phyloP scores from a whole-genome alignment of 2,329 filamentous ascomycete genomes.

The Tolypocladium inflatum region DNA sequence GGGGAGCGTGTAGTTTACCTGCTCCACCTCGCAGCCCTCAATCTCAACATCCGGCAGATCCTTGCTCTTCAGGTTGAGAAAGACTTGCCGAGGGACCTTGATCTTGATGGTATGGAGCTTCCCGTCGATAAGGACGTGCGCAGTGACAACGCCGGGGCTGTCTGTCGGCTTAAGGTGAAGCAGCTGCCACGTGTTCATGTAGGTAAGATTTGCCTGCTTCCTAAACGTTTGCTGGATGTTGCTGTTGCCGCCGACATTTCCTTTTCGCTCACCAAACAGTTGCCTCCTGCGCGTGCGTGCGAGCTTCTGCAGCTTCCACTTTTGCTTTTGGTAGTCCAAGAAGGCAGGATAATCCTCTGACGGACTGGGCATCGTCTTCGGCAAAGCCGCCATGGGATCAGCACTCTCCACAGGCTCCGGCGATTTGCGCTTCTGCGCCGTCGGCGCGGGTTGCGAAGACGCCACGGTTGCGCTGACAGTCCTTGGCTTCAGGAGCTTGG shows the following conservation, averaged over 20 bases:
- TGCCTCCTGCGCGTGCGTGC: slow-evolving; percentile 78
- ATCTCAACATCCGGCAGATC: slow-evolving; percentile 85
- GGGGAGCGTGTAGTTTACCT: slow-evolving; percentile 85
- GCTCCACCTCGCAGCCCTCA: slow-evolving; percentile 78
- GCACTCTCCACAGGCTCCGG: slow-evolving; percentile 56
- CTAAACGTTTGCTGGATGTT: slow-evolving; percentile 67
- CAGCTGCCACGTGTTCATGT: slow-evolving; percentile 91
- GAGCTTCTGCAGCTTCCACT: slow-evolving; percentile 97
- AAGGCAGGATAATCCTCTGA: slow-evolving; percentile 82
- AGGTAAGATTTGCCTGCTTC: slow-evolving; percentile 83
- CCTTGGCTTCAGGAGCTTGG: slow-evolving; percentile 57
- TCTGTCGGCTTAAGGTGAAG: slow-evolving; percentile 78
- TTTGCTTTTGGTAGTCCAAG: slow-evolving; percentile 90
- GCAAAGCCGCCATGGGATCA: slow-evolving; percentile 76
- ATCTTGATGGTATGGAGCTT: slow-evolving; percentile 85
- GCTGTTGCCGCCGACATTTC: slow-evolving; percentile 37
- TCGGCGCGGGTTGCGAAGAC: slow-evolving; percentile 41
- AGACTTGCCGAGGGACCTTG: slow-evolving; percentile 80
- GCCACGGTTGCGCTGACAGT: slow-evolving; percentile 43
- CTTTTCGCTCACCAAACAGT: slow-evolving; percentile 77
- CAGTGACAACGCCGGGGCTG: slow-evolving; percentile 74
- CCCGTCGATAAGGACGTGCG: slow-evolving; percentile 85
- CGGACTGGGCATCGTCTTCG: slow-evolving; percentile 73
- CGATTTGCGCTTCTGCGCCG: slow-evolving; percentile 61
- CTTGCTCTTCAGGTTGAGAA: slow-evolving; percentile 80